Evolutionary conservation across 345 rosid genomes (phyloP), one percentile per base, ranked within the genome.

Genomic region (Kernera saxatilis): DNA sequence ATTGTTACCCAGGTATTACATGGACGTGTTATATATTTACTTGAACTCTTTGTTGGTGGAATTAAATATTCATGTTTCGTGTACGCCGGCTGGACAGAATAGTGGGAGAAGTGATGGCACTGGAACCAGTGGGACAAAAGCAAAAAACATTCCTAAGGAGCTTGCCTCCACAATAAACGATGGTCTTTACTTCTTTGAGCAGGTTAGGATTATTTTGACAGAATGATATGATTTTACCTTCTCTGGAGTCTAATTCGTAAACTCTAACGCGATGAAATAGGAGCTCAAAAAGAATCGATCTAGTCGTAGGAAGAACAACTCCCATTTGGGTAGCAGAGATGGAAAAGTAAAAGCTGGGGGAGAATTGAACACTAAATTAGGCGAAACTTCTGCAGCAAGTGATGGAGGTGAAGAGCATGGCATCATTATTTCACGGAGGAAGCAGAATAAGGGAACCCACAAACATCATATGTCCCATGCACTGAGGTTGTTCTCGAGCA

Each of bases 121-220:
- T 71, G 77, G 76, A 70, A 55, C 44, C 26, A 78, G 74, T 45
- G 79, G 75, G 44, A 78, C 84, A 37, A 83, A 73, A 74, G 81
- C 88, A 32, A 76, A 84, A 46, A 64, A 83, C 50, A 80, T 93
- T 22, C 82, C 98, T 13, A 82, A 75, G 52, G 97, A 94, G 81
- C 85, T 85, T 73, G 99, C 96, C 70, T 82, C 86, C 67, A 74
- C 91, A 56, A 94, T 89, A 76, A 87, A 91, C 73, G 99, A 91
- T 51, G 99, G 99, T 58, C 96, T 94, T 69, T 85, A 83, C 81
- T 94, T 80, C 81, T 94, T 78, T 75, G 99, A 94, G 78, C 97
- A 94, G 95, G 99, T 94, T 63, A 21, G 61, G 46, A 15, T 14
- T 59, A 10, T 53, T 10, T 25, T 21, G 25, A 29, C 58, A 39